Evolutionary conservation across 2,329 filamentous ascomycete species (phyloP).

Genomic region (Lachnellula subtilissima): DNA sequence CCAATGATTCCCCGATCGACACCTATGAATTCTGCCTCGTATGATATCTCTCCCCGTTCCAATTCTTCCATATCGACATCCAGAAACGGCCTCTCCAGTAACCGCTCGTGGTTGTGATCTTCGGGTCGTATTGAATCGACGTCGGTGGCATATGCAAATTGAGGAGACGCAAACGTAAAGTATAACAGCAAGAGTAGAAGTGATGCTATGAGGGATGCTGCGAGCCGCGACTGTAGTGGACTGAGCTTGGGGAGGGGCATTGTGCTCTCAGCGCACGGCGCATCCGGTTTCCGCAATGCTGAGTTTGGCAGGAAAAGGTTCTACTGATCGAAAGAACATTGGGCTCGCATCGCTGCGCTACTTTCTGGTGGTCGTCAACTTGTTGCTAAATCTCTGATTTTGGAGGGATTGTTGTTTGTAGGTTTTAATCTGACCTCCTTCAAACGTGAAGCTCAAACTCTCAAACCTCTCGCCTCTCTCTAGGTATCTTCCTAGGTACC

Average conservation of each 20-base stretch:
- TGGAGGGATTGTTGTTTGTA: not conserved
- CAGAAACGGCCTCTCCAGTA: constrained; percentile 33
- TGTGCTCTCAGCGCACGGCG: constrained; percentile 15
- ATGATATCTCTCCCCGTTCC: constrained; percentile 36
- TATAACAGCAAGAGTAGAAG: constrained; percentile 57
- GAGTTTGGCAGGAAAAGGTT: not conserved
- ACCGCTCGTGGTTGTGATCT: constrained; percentile 44
- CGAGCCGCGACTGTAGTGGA: constrained; percentile 67
- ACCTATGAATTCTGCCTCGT: constrained; percentile 56
- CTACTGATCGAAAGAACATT: constrained; percentile 2
- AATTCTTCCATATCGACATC: constrained; percentile 30
- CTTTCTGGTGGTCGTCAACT: not conserved
- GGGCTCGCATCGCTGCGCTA: not conserved
- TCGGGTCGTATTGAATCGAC: constrained; percentile 38
- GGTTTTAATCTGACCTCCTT: not conserved
- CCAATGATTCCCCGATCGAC: constrained; percentile 61
- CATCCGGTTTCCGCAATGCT: constrained; percentile 10
- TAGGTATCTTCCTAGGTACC: too few species aligned
- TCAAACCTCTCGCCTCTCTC: not conserved
- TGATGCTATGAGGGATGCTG: constrained; percentile 59
- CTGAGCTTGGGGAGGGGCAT: constrained; percentile 47
- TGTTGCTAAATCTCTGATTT: not conserved
- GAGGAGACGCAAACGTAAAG: constrained; percentile 53
- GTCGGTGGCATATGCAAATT: constrained; percentile 60
- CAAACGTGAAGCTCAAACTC: not conserved